phyloP scores from a whole-genome alignment of 2,329 filamentous ascomycete genomes.

The Ophiosphaerella narmari region DNA sequence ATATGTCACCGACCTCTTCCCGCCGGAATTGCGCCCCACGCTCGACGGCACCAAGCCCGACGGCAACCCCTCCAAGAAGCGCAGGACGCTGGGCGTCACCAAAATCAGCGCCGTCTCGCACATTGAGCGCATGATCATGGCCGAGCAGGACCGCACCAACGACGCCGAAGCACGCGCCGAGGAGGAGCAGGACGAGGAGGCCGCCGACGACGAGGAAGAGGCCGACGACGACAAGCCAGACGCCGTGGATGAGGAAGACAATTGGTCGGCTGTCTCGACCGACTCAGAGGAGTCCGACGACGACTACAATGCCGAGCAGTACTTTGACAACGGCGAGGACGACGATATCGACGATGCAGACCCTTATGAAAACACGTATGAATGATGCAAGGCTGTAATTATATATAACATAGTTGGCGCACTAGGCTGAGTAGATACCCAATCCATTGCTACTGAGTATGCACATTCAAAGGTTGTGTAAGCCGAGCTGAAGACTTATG shows the following conservation, averaged over 20 bases:
- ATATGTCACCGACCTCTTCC: conserved; percentile 63
- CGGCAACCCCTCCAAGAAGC: conserved; percentile 33
- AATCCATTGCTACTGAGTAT: background rate
- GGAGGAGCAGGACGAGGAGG: conserved; percentile 46
- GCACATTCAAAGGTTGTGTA: background rate
- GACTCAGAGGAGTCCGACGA: conserved; percentile 69
- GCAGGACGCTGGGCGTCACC: conserved; percentile 39
- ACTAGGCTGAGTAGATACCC: conserved; percentile 25
- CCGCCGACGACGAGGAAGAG: conserved; percentile 54
- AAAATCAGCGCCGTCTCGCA: conserved; percentile 36
- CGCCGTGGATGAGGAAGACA: conserved; percentile 63
- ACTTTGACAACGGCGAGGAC: conserved; percentile 57
- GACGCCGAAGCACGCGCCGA: conserved; percentile 54
- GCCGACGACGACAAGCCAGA: conserved; percentile 57
- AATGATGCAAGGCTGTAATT: conserved; percentile 16
- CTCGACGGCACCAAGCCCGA: conserved; percentile 49
- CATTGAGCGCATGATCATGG: conserved; percentile 47
- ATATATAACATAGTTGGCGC: conserved; percentile 10
- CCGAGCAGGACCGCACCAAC: conserved; percentile 51
- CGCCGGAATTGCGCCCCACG: conserved; percentile 60
- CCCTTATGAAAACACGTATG: conserved; percentile 43
- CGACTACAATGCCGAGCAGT: conserved; percentile 66
- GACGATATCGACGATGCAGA: conserved; percentile 50
- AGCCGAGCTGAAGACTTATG: background rate
- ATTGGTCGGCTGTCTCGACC: conserved; percentile 57